Conservation (phyloP, 352 stramenopile species). For the Pythium guiyangense region DNA sequence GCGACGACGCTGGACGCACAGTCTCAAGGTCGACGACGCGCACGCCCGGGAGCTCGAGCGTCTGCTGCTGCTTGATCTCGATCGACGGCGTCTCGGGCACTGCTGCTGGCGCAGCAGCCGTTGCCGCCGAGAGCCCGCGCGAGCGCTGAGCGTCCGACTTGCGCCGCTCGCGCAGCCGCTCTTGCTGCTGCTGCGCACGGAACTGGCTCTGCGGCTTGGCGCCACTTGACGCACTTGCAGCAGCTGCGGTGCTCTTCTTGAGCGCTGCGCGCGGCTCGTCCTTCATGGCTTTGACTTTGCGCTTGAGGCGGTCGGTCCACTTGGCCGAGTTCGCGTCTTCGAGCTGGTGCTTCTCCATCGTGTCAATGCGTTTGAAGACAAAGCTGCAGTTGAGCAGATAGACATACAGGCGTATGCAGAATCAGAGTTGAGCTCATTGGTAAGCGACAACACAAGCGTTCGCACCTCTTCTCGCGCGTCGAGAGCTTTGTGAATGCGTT, state of each 20-base stretch:
- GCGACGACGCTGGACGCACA: constrained; percentile 14
- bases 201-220: constrained; percentile 7
- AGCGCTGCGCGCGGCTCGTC: constrained; percentile 30
- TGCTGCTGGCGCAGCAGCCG: not conserved
- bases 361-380: constrained; percentile 84
- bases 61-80: constrained; percentile 62
- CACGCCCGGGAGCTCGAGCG: constrained; percentile 50
- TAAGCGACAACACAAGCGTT: not conserved
- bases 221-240: not conserved
- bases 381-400: constrained; percentile 23
- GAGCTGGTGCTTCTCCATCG: constrained; percentile 52
- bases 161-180: constrained; percentile 39
- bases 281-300: constrained; percentile 56
- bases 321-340: constrained; percentile 31
- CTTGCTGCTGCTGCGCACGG: constrained; percentile 53
- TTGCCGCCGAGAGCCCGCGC: constrained; percentile 28
- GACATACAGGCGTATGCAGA: not conserved
- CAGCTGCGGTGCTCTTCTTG: constrained; percentile 17
- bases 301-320: constrained; percentile 64
- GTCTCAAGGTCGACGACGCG: constrained; percentile 63
- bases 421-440: not conserved
- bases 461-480: constrained; percentile 44
- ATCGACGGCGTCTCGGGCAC: constrained; percentile 10
- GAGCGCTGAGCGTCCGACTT: constrained; percentile 49
- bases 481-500: constrained; percentile 60